A percentile compares a stretch with the other conserved stretches of the same genome.
Evolutionary conservation across 768 basidiomycete genomes (phyloP).

Genomic region (Rhizopogon vesiculosus): DNA sequence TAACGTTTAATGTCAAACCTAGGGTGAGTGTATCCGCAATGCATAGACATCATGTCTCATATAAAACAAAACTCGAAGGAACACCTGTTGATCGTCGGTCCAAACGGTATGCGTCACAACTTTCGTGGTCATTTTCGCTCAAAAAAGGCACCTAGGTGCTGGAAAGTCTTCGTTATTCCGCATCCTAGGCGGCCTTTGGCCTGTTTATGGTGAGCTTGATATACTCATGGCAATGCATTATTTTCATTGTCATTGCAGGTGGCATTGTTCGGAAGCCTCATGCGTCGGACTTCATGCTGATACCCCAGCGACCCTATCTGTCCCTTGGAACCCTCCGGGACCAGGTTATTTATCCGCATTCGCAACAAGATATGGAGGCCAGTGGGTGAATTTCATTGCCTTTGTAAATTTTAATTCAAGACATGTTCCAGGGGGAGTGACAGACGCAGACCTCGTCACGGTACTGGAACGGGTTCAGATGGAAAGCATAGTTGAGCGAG

Average conservation of each 20-base stretch:
- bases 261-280: constrained; percentile 89
- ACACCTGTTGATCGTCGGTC: constrained; percentile 90
- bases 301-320: constrained; percentile 96
- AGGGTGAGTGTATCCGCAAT: constrained; percentile 44
- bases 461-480: constrained; percentile 81
- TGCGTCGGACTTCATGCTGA: constrained; percentile 85
- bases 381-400: constrained; percentile 40
- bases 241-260: constrained; percentile 23
- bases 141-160: constrained; percentile 45
- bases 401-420: constrained; percentile 3
- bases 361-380: constrained; percentile 69
- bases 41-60: background rate
- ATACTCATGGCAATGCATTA: background rate
- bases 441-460: constrained; percentile 66
- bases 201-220: constrained; percentile 44
- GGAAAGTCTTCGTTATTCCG: constrained; percentile 92
- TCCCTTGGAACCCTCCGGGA: constrained; percentile 90
- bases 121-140: background rate
- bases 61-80: constrained; percentile 42
- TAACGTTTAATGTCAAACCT: constrained; percentile 87
- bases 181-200: constrained; percentile 97
- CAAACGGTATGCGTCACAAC: constrained; percentile 60
- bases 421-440: constrained; percentile 49
- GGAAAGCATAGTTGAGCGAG: constrained; percentile 81
- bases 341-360: constrained; percentile 95